A percentile compares a stretch with the other conserved stretches of the same genome.
phyloP scores from a whole-genome alignment of 345 rosid species.

The Moringa oleifera region DNA sequence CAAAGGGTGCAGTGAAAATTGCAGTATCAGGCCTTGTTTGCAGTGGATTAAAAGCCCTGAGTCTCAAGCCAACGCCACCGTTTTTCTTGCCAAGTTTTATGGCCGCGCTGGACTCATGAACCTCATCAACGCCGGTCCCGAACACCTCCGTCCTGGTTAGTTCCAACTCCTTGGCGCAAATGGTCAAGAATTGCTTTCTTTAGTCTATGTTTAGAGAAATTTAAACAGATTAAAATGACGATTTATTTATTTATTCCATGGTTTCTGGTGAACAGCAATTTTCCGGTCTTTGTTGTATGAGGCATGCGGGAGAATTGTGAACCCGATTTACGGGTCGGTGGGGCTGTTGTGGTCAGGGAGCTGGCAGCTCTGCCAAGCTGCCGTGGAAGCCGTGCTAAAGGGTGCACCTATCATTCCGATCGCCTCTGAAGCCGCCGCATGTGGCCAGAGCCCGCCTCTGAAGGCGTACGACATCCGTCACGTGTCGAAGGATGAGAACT shows the following conservation, averaged over 20 bases:
- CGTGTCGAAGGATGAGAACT: constrained; percentile 70
- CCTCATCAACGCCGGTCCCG: constrained; percentile 95
- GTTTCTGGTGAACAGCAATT: constrained; percentile 45
- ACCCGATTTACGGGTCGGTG: constrained; percentile 94
- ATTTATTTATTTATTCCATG: too few relatives aligned
- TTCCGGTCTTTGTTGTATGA: constrained; percentile 92
- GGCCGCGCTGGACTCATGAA: constrained; percentile 98
- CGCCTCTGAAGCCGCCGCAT: constrained; percentile 59
- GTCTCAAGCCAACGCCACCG: constrained; percentile 94
- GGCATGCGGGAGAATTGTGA: constrained; percentile 95
- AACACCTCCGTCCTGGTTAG: constrained; percentile 89
- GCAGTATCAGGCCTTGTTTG: constrained; percentile 90
- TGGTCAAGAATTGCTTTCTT: background rate
- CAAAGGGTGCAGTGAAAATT: constrained; percentile 87
- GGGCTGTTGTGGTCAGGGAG: constrained; percentile 90
- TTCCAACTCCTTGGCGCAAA: background rate
- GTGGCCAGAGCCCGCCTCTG: constrained; percentile 67
- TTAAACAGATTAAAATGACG: too few relatives aligned
- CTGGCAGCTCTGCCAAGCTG: constrained; percentile 96
- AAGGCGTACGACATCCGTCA: constrained; percentile 84
- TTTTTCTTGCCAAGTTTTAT: constrained; percentile 92
- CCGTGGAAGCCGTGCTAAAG: constrained; percentile 86
- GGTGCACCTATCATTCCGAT: constrained; percentile 80
- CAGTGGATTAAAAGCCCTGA: constrained; percentile 92
- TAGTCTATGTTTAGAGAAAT: too few relatives aligned